Conservation (phyloP, 345 rosid species). For the Eucalyptus erythrocorys region DNA sequence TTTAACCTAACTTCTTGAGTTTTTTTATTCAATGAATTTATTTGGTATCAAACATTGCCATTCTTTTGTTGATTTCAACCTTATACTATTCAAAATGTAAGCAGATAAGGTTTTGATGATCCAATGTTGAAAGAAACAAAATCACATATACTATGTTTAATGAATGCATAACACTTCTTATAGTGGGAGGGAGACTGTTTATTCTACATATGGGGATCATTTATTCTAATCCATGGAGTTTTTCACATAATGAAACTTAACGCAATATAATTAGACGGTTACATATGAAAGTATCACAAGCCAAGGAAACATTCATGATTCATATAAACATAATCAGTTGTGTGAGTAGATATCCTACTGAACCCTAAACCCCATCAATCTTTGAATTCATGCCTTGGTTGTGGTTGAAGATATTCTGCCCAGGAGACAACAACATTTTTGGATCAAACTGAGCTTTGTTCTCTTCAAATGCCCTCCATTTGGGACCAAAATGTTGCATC, state of each 20-base stretch:
- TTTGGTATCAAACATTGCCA: not conserved
- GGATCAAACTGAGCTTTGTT: slow-evolving; percentile 1
- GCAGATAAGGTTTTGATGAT: not conserved
- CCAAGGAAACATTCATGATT: not conserved
- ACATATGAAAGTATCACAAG: not conserved
- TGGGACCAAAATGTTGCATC: not conserved
- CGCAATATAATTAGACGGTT: not conserved
- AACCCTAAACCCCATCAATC: not conserved
- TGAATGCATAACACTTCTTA: not conserved
- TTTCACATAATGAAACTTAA: not conserved
- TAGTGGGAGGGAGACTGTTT: not conserved
- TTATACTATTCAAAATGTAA: not conserved
- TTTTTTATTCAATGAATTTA: not conserved
- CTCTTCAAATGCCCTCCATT: not conserved
- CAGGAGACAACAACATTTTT: slow-evolving; percentile 1
- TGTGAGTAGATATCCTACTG: not conserved
- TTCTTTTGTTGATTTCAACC: not conserved
- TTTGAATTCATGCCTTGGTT: not conserved
- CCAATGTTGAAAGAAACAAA: not conserved
- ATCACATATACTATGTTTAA: not conserved
- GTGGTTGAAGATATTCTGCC: not conserved
- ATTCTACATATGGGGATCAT: not conserved
- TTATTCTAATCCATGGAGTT: not conserved
- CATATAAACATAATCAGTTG: not conserved
- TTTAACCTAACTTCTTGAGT: not conserved